Conservation (phyloP, 1,284 basidiomycete genomes). For the Bjerkandera adusta region DNA sequence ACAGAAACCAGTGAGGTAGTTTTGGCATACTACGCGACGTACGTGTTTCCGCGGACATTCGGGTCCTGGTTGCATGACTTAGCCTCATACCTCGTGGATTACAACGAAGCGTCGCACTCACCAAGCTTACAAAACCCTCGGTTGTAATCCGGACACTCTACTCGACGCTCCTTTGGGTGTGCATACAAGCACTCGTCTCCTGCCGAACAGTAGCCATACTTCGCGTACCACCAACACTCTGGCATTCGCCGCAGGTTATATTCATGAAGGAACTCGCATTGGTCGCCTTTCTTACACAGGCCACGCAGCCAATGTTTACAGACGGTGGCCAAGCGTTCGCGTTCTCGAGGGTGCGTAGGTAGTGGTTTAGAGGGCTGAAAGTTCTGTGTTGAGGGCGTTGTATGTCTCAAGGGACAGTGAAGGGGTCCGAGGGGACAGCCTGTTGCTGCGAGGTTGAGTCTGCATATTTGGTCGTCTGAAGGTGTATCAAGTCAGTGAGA, state of each 20-base stretch:
- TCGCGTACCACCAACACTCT: constrained; percentile 99
- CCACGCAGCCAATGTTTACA: constrained; percentile 99
- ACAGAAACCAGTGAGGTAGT: constrained; percentile 94
- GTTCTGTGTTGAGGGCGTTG: constrained; percentile 80
- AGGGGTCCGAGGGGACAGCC: constrained; percentile 88
- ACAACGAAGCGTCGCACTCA: constrained; percentile 35
- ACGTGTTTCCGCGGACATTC: constrained; percentile 92
- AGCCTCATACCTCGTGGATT: neutral
- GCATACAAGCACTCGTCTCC: constrained; percentile 98
- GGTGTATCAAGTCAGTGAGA: constrained; percentile 4
- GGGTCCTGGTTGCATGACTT: constrained; percentile 57
- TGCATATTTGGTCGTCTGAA: constrained; percentile 89
- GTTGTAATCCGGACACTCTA: constrained; percentile 95
- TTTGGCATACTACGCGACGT: constrained; percentile 85
- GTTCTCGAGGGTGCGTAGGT: constrained; percentile 78
- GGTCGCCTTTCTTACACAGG: constrained; percentile 97
- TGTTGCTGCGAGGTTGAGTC: constrained; percentile 71
- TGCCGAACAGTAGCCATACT: constrained; percentile 96
- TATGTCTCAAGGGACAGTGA: constrained; percentile 90
- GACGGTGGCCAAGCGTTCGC: constrained; percentile 89
- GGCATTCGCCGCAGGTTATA: constrained; percentile 98
- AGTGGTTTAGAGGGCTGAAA: constrained; percentile 84
- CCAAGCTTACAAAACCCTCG: constrained; percentile 94
- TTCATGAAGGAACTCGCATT: constrained; percentile 98
- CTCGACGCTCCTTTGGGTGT: constrained; percentile 91